Evolutionary conservation across 2,329 filamentous ascomycete genomes (phyloP).

Genomic region (Colletotrichum higginsianum): DNA sequence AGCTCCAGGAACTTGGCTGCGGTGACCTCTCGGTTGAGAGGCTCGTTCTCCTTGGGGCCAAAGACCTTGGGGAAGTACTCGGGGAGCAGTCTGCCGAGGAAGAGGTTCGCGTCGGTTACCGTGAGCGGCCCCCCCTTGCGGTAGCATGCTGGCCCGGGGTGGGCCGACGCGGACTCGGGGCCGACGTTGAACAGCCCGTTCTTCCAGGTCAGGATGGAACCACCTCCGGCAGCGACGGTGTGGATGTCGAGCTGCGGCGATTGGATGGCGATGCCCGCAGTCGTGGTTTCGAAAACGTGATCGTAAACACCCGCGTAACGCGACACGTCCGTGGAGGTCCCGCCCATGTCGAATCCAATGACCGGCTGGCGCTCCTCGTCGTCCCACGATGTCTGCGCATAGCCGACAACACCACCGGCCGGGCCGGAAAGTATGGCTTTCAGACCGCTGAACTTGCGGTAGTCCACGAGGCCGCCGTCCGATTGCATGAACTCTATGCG

Average conservation of each 20-base stretch:
- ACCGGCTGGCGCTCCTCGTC: slow-evolving; percentile 76
- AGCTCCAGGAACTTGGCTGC: slow-evolving; percentile 58
- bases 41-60: slow-evolving; percentile 75
- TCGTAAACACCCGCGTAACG: slow-evolving; percentile 69
- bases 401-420: slow-evolving; percentile 84
- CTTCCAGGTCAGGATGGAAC: slow-evolving; percentile 78
- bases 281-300: slow-evolving; percentile 79
- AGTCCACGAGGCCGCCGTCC: slow-evolving; percentile 65
- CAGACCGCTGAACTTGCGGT: slow-evolving; percentile 76
- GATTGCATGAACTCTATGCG: slow-evolving; percentile 83
- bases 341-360: slow-evolving; percentile 81
- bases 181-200: slow-evolving; percentile 83
- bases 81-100: slow-evolving; percentile 72
- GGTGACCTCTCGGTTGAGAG: slow-evolving; percentile 59
- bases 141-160: slow-evolving; percentile 81
- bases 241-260: slow-evolving; percentile 87
- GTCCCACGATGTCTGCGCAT: slow-evolving; percentile 81
- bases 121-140: slow-evolving; percentile 80
- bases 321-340: slow-evolving; percentile 83
- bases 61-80: slow-evolving; percentile 83
- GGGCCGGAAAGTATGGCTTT: slow-evolving; percentile 81
- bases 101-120: slow-evolving; percentile 80
- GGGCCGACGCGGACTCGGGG: slow-evolving; percentile 78
- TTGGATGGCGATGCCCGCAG: slow-evolving; percentile 83
- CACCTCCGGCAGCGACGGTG: slow-evolving; percentile 83